Evolutionary conservation across 805 yeast genomes (phyloP), one percentile per base, ranked within the genome.

Genomic region (Zygosaccharomyces siamensis): DNA sequence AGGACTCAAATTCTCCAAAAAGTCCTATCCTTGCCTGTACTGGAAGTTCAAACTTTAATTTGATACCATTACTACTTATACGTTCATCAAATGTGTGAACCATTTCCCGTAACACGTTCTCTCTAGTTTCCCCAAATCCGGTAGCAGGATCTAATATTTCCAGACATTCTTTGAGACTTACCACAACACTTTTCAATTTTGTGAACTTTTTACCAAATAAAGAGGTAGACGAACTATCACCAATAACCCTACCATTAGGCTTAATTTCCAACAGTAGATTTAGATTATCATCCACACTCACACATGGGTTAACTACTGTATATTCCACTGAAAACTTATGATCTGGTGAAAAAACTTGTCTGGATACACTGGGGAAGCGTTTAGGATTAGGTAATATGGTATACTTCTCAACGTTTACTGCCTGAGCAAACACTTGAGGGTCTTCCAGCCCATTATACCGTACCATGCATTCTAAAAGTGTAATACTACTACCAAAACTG

Each of bases 261-360:
- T 67, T 65, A 1, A 80, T 59, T 35, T 72, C 72, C 16, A 74
- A 56, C 28, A 63, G 59, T 5, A 80, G 45, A 5, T 59, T 54
- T 6, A 81, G 58, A 5, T 66, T 63, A 58, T 83, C 89, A 44
- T 70, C 71, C 0, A 83, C 83, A 1, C 86, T 83, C n/a, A 81
- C 72, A 28, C 83, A 75, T 5, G 80, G 71, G 5, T 72, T 71
- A 1, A 81, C 78, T 16, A 82, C 55, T 5, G 68, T 64, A 43
- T 77, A 68, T 20, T 75, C 77, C 7, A 77, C 69, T 28, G 74
- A 57, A 8, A 77, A 71, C 50, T 73, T 77, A 8, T 71, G 69
- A 58, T 82, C 86, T 14, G 71, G 65, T 0, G 84, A 75, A 12
- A 64, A 68, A 3, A 67, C 67, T 1, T 68, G 61, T 49, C 75